Percentiles rank a stretch among this genome's conserved stretches.
Conservation (phyloP, 2,329 filamentous ascomycete species). For the Cytospora piceicola region DNA sequence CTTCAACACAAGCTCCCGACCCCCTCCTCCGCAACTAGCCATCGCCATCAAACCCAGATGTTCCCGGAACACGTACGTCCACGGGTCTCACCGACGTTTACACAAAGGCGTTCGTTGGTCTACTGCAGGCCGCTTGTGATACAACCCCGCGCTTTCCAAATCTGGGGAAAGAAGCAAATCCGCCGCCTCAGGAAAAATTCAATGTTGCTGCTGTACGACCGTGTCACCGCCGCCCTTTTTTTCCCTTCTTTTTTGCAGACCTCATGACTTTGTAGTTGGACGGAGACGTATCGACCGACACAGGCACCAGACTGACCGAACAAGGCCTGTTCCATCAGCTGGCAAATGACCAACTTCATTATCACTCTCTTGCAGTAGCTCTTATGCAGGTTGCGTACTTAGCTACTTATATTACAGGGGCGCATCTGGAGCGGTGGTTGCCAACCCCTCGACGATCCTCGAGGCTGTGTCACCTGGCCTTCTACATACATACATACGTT, state of each 20-base stretch:
- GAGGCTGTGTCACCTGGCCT: conserved; percentile 2
- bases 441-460: conserved; percentile 4
- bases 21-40: not conserved
- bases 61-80: conserved; percentile 10
- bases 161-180: conserved; percentile 20
- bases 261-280: conserved; percentile 7
- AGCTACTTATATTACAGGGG: conserved; percentile 4
- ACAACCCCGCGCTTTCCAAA: conserved; percentile 24
- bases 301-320: not conserved
- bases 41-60: not conserved
- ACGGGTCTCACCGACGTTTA: conserved; percentile 1
- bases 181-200: conserved; percentile 4
- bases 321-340: not conserved
- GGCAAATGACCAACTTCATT: not conserved
- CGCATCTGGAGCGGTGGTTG: conserved; percentile 9
- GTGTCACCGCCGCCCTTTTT: conserved; percentile 16
- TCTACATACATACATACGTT: not conserved
- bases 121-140: conserved; percentile 21
- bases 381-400: conserved; percentile 11
- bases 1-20: not conserved
- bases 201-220: conserved; percentile 14
- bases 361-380: conserved; percentile 22
- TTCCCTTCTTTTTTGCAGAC: no score
- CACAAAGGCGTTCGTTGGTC: conserved; percentile 18
- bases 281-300: not conserved